Evolutionary conservation across 768 basidiomycete genomes (phyloP), one percentile per base, ranked within the genome.

Genomic region (Boletellus ananiceps): DNA sequence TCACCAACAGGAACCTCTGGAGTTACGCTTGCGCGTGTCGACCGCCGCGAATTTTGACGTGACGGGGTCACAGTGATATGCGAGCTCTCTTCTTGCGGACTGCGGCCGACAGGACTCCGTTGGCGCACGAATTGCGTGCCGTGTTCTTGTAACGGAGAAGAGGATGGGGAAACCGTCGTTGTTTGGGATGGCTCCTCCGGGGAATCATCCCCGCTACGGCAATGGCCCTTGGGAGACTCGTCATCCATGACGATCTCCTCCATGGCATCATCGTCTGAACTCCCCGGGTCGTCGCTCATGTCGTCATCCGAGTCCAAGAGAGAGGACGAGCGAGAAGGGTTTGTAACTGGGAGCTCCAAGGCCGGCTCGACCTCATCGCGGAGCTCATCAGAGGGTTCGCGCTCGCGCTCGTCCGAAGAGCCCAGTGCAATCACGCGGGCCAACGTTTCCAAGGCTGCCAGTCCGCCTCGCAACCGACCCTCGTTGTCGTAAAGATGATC

Each of bases 391-490:
- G 79, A 79, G 9, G 73, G 67, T 18, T 83, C 81, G 29, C 76
- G 72, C 47, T 81, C 76, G 14, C 68, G 70, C 4, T 78, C 78
- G 15, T 77, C 77, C 12, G 77, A 78, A 19, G 74, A 76, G 42
- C 79, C 81, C 40, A 84, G 72, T 0, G 83, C 78, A 14, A 96
- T 87, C 2, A 94, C 89, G 23, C 83, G 82, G 0, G 93, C 91
- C 7, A 99, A 73, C 47, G 89, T 85, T 63, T 96, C 93, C 46
- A 96, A 72, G 12, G 86, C 84, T 2, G 82, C 72, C 11, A 96
- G 69, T 5, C 95, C 94, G n/a, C 93, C 93, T 57, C 85, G 82
- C 37, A 99, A 70, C 23, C 89, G 81, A 16, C 95, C 95, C 45
- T 90, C 82, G 1, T 74, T 71, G 61, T 91, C 90, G 66, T 92